Base-by-base conservation (phyloP, 129 eudicot species). In the Gnaphalium uliginosum region DNA sequence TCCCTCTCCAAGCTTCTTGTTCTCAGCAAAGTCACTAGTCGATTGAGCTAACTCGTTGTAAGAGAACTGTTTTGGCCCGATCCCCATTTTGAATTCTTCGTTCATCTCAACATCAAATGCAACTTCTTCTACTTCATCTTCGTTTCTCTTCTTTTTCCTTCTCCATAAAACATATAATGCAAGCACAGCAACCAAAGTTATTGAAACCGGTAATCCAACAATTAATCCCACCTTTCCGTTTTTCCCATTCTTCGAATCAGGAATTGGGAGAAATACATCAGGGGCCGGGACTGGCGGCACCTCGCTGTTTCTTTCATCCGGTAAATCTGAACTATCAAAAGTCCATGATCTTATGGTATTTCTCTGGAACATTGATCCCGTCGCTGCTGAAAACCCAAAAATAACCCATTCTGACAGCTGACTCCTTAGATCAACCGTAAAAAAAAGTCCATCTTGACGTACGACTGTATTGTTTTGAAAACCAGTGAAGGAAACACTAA, bases 371-470 rank as follows among this genome's bases (percentile, higher is more conserved):
- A 2, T 18, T 0, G 0, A 6, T 35, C 83, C 86, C 0, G 69
- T 68, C 2, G 86, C 30, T 17, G 77, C 83, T 23, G 77, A 57
- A 73, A 83, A 83, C 32, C 86, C 86, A 11, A 83, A 25, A 30
- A 29, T 68, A 48, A 83, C 81, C 75, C 69, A 57, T 22, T 57
- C 63, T 4, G 64, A 53, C 81, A 39, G 65, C 9, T 19, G 14
- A 39, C 2, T 25, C 21, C 82, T 48, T 6, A 84, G 76, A 81
- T 84, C 82, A 84, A 80, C 72, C 1, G 30, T 32, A 67, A 63
- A 67, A 66, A 46, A 25, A 8, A 84, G 76, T 37, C 79, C 71
- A 58, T 2, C 50, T 54, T 66, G 57, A 48, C 33, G n/a, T 7
- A 66, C 51, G 0, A 29, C 8, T 0, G 4, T 48, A 73, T 48